A percentile compares a stretch with the other conserved stretches of the same genome.
These are phyloP conservation scores for Hypomyces rosellus DNA, from an alignment of 2,329 filamentous ascomycete species.

Conservation along the genomic window DNA sequence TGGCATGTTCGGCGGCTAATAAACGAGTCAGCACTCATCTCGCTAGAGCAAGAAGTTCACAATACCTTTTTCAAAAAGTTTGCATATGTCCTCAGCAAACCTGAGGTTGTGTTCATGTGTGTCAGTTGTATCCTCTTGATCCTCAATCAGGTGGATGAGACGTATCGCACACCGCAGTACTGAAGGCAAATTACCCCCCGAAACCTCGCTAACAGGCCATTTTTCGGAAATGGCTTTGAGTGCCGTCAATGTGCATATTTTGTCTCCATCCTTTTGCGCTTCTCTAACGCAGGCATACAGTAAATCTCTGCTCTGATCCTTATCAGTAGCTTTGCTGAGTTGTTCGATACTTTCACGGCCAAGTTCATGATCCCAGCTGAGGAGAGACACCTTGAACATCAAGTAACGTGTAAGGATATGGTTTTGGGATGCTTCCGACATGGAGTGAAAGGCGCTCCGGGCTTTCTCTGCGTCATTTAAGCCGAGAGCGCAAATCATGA, in stretches of 20 bases:
- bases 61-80: constrained; percentile 40
- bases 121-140: constrained; percentile 21
- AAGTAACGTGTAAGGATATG: constrained; percentile 66
- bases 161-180: constrained; percentile 47
- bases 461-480: constrained; percentile 24
- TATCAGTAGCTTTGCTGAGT: constrained; percentile 47
- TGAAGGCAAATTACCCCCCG: constrained; percentile 27
- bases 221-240: constrained; percentile 28
- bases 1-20: constrained; percentile 22
- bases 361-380: constrained; percentile 48
- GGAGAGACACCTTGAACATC: constrained; percentile 66
- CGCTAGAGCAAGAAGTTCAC: background rate
- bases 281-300: constrained; percentile 78
- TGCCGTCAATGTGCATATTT: constrained; percentile 43
- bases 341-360: constrained; percentile 58
- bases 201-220: constrained; percentile 15
- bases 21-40: constrained; percentile 8
- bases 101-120: background rate
- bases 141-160: constrained; percentile 38
- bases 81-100: constrained; percentile 46
- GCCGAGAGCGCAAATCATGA: constrained; percentile 63
- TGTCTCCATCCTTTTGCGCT: constrained; percentile 60
- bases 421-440: constrained; percentile 51
- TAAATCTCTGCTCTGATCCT: constrained; percentile 48
- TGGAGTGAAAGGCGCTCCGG: constrained; percentile 41